Conservation (phyloP, 129 eudicot species). For the Artemisia argyi region DNA sequence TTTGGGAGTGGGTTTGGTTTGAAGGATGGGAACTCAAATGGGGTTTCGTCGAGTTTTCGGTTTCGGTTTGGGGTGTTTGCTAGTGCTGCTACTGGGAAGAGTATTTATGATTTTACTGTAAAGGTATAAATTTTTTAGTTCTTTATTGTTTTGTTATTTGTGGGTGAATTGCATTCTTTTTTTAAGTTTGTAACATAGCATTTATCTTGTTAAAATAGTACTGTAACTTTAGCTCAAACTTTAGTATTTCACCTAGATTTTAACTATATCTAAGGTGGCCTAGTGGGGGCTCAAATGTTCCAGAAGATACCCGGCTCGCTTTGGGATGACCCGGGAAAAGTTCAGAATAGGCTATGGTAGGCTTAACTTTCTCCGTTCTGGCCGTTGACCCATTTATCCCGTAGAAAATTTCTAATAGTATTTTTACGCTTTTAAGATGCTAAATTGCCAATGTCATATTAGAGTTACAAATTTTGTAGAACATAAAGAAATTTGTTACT, state of each 20-base stretch:
- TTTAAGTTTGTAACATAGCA: background rate
- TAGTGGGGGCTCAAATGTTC: background rate
- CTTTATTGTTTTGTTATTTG: background rate
- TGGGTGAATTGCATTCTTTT: conserved; percentile 3
- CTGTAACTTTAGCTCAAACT: too few relatives aligned
- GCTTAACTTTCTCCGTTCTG: too few relatives aligned
- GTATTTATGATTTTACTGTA: conserved; percentile 70
- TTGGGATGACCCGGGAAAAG: too few relatives aligned
- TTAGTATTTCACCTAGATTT: too few relatives aligned
- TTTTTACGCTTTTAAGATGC: too few relatives aligned
- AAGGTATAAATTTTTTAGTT: conserved; percentile 44
- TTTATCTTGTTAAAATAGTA: too few relatives aligned
- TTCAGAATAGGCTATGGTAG: too few relatives aligned
- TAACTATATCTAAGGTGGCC: background rate
- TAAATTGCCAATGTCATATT: too few relatives aligned
- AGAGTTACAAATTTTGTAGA: too few relatives aligned
- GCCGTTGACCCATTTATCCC: too few relatives aligned
- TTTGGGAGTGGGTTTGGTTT: conserved; percentile 52
- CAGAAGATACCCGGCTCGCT: background rate
- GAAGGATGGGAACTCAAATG: conserved; percentile 37
- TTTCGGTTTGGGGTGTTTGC: conserved; percentile 45
- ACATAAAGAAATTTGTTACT: too few relatives aligned
- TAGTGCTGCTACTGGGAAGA: conserved; percentile 73
- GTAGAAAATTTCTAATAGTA: too few relatives aligned
- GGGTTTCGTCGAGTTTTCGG: conserved; percentile 35